phyloP scores from a whole-genome alignment of 2,329 filamentous ascomycete species.

The Phyllosticta ampelicida region DNA sequence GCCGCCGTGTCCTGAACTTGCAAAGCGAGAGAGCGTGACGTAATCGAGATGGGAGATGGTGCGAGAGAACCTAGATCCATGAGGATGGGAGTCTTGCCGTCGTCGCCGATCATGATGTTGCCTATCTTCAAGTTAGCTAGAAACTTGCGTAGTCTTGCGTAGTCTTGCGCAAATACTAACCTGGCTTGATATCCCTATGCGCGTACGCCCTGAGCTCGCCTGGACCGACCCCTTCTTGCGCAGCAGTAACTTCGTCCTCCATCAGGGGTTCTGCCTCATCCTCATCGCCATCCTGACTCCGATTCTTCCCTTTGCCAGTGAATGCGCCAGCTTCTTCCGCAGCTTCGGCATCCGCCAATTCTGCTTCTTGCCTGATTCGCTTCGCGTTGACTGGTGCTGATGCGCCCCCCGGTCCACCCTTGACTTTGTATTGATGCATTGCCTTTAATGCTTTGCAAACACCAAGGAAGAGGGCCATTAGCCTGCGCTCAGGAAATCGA shows the following conservation, averaged over 20 bases:
- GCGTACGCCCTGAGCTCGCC: constrained; percentile 72
- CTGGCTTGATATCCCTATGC: constrained; percentile 94
- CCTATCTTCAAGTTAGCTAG: constrained; percentile 31
- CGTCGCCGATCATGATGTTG: constrained; percentile 97
- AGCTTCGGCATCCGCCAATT: constrained; percentile 40
- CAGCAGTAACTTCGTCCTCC: constrained; percentile 60
- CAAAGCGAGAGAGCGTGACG: constrained; percentile 78
- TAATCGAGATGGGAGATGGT: constrained; percentile 77
- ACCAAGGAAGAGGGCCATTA: constrained; percentile 86
- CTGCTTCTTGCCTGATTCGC: constrained; percentile 44
- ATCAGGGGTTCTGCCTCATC: constrained; percentile 76
- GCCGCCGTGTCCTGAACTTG: constrained; percentile 90
- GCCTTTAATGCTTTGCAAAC: constrained; percentile 78
- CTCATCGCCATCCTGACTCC: constrained; percentile 57
- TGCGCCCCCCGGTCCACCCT: constrained; percentile 42
- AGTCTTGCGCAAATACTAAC: constrained; percentile 40
- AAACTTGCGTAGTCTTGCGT: neutral
- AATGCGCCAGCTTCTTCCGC: constrained; percentile 33
- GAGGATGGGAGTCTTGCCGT: constrained; percentile 76
- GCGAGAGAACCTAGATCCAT: constrained; percentile 96
- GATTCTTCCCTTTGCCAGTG: constrained; percentile 30
- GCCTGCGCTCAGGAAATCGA: constrained; percentile 71
- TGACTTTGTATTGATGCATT: constrained; percentile 81
- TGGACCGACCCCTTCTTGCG: constrained; percentile 56
- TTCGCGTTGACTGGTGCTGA: constrained; percentile 43